A percentile compares a stretch with the other conserved stretches of the same genome.
These are phyloP conservation scores for Emergomyces pasteurianus DNA, from an alignment of 2,329 filamentous ascomycete genomes.

Conservation along the genomic window DNA sequence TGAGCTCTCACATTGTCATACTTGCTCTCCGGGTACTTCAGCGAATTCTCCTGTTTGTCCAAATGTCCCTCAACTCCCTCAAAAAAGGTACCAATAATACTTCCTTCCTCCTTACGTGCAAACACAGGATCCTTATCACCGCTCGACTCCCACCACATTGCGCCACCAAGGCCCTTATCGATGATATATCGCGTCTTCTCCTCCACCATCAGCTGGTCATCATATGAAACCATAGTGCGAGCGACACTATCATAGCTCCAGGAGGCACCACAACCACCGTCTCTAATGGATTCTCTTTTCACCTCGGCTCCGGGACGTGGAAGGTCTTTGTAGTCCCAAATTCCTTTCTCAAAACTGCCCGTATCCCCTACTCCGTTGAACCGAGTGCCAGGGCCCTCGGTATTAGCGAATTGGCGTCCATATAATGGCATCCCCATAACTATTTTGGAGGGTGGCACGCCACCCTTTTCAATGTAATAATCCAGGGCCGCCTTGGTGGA, in stretches of 20 bases:
- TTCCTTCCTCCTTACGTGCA: slow-evolving; percentile 34
- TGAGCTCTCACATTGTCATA: slow-evolving; percentile 28
- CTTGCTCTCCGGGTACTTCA: slow-evolving; percentile 29
- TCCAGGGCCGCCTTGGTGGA: slow-evolving; percentile 58
- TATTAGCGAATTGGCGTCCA: slow-evolving; percentile 72
- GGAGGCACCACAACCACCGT: slow-evolving; percentile 47
- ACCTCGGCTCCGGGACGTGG: slow-evolving; percentile 58
- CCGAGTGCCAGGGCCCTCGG: slow-evolving; percentile 58
- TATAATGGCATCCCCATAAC: slow-evolving; percentile 95
- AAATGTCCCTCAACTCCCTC: slow-evolving; percentile 25
- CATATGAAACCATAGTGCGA: slow-evolving; percentile 64
- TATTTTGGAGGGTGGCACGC: slow-evolving; percentile 57
- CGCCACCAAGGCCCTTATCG: slow-evolving; percentile 59
- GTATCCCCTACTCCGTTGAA: slow-evolving; percentile 66
- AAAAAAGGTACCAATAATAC: slow-evolving; percentile 51
- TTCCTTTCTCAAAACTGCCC: slow-evolving; percentile 66
- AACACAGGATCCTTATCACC: slow-evolving; percentile 53
- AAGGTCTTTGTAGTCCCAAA: slow-evolving; percentile 80
- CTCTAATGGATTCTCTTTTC: slow-evolving; percentile 39
- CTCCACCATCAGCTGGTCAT: slow-evolving; percentile 47
- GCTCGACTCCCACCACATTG: slow-evolving; percentile 93
- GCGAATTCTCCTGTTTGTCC: slow-evolving; percentile 25
- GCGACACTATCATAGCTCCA: slow-evolving; percentile 60
- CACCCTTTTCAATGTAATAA: slow-evolving; percentile 52
- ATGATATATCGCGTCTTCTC: slow-evolving; percentile 62